Percentiles rank a stretch among this genome's conserved stretches.
These are phyloP conservation scores for Gaeumannomyces sp. DNA, from an alignment of 2,329 filamentous ascomycete species.

Conservation along the genomic window DNA sequence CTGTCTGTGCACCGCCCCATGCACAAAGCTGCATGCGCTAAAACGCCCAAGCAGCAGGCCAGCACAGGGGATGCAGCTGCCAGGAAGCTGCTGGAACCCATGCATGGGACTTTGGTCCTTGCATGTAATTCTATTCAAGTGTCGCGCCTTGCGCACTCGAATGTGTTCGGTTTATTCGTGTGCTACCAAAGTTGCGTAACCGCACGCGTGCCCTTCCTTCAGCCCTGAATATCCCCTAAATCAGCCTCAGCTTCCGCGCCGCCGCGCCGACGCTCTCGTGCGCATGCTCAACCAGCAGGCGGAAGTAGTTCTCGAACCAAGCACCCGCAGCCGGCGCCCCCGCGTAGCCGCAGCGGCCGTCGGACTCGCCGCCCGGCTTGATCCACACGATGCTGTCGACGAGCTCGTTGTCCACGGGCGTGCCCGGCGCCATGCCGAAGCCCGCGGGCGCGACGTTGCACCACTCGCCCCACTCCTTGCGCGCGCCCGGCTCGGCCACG, in stretches of 20 bases:
- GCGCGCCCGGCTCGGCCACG: conserved; percentile 28
- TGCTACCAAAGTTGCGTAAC: too few species aligned
- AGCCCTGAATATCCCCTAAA: not conserved
- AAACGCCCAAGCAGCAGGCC: not conserved
- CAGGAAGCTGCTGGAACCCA: too few species aligned
- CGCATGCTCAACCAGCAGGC: conserved; percentile 34
- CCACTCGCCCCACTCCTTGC: conserved; percentile 36
- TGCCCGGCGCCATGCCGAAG: conserved; percentile 31
- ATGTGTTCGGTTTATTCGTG: too few species aligned
- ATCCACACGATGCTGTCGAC: conserved; percentile 39
- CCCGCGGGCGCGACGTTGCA: conserved; percentile 36
- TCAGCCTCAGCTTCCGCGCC: conserved; percentile 16
- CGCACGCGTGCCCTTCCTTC: too few species aligned
- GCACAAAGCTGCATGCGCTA: not conserved
- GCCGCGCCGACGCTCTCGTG: conserved; percentile 17
- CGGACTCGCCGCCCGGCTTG: conserved; percentile 38
- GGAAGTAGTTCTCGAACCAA: conserved; percentile 36
- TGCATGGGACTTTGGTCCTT: too few species aligned
- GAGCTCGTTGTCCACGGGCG: conserved; percentile 27
- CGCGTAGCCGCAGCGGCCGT: conserved; percentile 32
- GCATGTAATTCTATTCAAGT: too few species aligned
- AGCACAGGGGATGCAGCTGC: too few species aligned
- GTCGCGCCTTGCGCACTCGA: too few species aligned
- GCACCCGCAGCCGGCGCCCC: conserved; percentile 31
- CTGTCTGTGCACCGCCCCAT: not conserved